Evolutionary conservation across 352 stramenopile genomes (phyloP).

Genomic region (Phytophthora kernoviae): DNA sequence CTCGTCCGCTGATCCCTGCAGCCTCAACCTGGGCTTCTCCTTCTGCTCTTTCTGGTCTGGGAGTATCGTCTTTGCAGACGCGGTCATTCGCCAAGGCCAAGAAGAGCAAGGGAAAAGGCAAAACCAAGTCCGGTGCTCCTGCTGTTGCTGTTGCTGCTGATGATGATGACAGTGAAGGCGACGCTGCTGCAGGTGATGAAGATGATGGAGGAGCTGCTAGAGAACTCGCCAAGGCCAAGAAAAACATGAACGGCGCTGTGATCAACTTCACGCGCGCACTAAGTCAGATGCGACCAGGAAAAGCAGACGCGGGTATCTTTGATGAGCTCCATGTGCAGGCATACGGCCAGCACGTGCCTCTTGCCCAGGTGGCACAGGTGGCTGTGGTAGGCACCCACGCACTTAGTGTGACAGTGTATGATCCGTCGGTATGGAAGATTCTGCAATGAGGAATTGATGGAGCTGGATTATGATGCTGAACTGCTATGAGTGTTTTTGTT

Average conservation of each 20-base stretch:
- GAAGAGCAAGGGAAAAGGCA: slow-evolving; percentile 53
- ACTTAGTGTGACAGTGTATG: slow-evolving; percentile 79
- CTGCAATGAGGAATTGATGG: background rate
- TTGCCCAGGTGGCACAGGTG: slow-evolving; percentile 82
- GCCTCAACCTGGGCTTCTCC: slow-evolving; percentile 11
- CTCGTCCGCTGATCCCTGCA: slow-evolving; percentile 11
- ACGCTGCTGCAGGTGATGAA: slow-evolving; percentile 21
- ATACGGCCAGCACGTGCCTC: slow-evolving; percentile 78
- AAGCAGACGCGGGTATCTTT: slow-evolving; percentile 82
- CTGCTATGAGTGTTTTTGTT: slow-evolving; percentile 4
- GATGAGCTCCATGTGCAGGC: slow-evolving; percentile 81
- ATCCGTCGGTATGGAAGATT: slow-evolving; percentile 61
- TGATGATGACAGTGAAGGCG: slow-evolving; percentile 16
- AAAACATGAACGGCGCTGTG: slow-evolving; percentile 83
- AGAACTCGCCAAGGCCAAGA: slow-evolving; percentile 63
- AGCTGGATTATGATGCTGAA: slow-evolving; percentile 3
- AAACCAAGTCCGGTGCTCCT: slow-evolving; percentile 21
- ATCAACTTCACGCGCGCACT: slow-evolving; percentile 78
- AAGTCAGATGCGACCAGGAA: slow-evolving; percentile 78
- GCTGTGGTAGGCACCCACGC: slow-evolving; percentile 64
- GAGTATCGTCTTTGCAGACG: slow-evolving; percentile 17
- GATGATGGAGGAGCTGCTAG: slow-evolving; percentile 38
- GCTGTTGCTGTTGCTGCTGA: slow-evolving; percentile 5
- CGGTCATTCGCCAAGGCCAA: slow-evolving; percentile 76
- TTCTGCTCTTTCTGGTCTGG: slow-evolving; percentile 4